Evolutionary conservation across 768 basidiomycete species (phyloP).

Genomic region (Amanita jacksonii): DNA sequence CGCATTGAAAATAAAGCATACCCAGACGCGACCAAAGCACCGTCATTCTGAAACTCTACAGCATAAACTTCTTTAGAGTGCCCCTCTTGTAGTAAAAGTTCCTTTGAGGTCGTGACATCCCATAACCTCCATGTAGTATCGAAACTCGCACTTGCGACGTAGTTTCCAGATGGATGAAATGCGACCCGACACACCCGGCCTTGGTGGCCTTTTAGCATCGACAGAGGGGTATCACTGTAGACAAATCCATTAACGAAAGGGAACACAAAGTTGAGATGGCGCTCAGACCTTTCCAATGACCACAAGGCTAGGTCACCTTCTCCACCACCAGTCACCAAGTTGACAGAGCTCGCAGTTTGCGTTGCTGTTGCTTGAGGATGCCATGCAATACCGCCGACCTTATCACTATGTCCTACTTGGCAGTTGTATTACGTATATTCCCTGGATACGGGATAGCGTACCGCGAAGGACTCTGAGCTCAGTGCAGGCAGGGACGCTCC

Average conservation of each 20-base stretch:
- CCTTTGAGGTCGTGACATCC: conserved; percentile 79
- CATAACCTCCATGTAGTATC: conserved; percentile 97
- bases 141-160: conserved; percentile 90
- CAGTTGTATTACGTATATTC: conserved; percentile 8
- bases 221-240: conserved; percentile 73
- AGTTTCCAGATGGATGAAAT: conserved; percentile 93
- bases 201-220: conserved; percentile 80
- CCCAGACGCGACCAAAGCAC: conserved; percentile 90
- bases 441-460: conserved; percentile 17
- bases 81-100: conserved; percentile 88
- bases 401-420: conserved; percentile 69
- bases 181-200: conserved; percentile 89
- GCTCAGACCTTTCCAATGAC: conserved; percentile 72
- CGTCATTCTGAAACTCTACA: conserved; percentile 94
- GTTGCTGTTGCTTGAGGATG: conserved; percentile 86
- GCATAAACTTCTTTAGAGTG: conserved; percentile 96
- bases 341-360: conserved; percentile 53
- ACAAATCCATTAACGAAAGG: conserved; percentile 1
- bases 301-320: conserved; percentile 83
- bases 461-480: conserved; percentile 69
- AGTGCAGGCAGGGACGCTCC: conserved; percentile 91
- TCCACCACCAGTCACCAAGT: conserved; percentile 86
- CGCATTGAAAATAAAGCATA: conserved; percentile 24
- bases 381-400: conserved; percentile 95
- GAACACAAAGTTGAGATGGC: neutral